Base-by-base conservation (phyloP, 164 flowering plant genomes). In the Macadamia integrifolia region DNA sequence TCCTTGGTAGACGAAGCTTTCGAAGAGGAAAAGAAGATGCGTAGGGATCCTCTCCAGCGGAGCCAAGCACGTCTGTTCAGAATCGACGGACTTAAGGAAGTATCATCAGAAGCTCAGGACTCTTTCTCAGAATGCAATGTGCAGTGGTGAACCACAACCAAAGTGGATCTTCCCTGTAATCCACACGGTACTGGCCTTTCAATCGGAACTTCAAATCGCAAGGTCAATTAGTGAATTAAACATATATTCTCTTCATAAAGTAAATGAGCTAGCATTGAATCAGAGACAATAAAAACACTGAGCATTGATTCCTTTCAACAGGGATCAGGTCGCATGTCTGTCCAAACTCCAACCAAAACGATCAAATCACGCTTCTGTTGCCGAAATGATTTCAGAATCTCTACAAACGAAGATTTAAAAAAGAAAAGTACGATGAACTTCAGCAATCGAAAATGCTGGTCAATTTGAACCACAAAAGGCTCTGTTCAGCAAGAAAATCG, bases 121-220 rank as follows among this genome's bases (percentile, higher is more conserved):
- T 60, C 63, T 71, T 67, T 50, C 58, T 58, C 7, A 64, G 23
- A 23, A 35, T 32, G 52, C 10, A 70, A 74, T 62, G 62, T 66
- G 35, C 56, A 0, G 10, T 18, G 61, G 69, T 56, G 74, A 74
- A 60, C 62, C 75, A 67, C 65, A 14, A n/a, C 57, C 15, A 14
- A 14, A 14, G 57, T 17, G 60, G 35, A 61, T 42, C 58, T 40
- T 65, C 60, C 23, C 23, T 23, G 23, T 23, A 58, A 43, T 65
- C 61, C 57, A 61, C 63, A 61, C 63, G 55, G 59, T 56, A 30
- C 12, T 3, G 40, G 32, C 56, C 28, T 15, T 60, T 15, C 63
- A 62, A 58, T 66, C 42, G 17, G 46, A 67, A 44, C 67, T 64
- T 74, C 75, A 68, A 77, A 75, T 68, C 75, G 58, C 3, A 31